phyloP scores from a whole-genome alignment of 1,284 basidiomycete genomes.

The Wallemia mellicola region DNA sequence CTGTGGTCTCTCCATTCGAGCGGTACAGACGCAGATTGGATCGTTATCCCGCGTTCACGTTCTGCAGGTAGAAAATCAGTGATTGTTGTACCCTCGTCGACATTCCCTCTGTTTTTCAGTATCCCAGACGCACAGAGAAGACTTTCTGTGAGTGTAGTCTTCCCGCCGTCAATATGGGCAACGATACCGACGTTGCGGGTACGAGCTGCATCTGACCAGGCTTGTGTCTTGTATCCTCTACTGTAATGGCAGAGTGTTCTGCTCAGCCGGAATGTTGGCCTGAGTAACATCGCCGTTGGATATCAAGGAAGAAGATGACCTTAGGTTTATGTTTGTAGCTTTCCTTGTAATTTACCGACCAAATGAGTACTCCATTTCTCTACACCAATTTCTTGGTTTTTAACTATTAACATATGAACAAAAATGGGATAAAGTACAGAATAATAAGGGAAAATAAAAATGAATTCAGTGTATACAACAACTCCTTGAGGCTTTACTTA shows the following conservation, averaged over 20 bases:
- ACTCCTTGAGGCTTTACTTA: too few relatives aligned
- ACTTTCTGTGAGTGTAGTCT: constrained; percentile 68
- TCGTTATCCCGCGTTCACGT: constrained; percentile 63
- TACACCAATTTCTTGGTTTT: too few relatives aligned
- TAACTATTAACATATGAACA: too few relatives aligned
- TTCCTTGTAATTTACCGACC: too few relatives aligned
- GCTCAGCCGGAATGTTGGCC: too few relatives aligned
- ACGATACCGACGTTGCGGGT: background rate
- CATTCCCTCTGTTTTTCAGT: constrained; percentile 40
- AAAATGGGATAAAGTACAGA: too few relatives aligned
- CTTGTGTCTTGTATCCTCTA: background rate
- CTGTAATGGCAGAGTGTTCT: background rate
- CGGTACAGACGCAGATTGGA: constrained; percentile 68
- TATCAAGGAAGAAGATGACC: too few relatives aligned
- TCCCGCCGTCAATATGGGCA: constrained; percentile 34
- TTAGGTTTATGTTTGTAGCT: too few relatives aligned
- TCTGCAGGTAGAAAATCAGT: constrained; percentile 74
- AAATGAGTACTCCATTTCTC: too few relatives aligned
- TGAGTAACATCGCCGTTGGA: too few relatives aligned
- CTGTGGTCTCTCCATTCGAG: constrained; percentile 58
- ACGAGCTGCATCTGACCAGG: background rate
- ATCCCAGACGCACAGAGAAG: constrained; percentile 46
- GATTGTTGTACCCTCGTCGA: constrained; percentile 64
- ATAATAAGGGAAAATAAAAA: too few relatives aligned
- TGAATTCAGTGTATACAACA: too few relatives aligned